Percentiles rank a stretch among this genome's conserved stretches.
These are phyloP conservation scores for Magnaporthales sp. DNA, from an alignment of 2,329 filamentous ascomycete species.

Conservation along the genomic window DNA sequence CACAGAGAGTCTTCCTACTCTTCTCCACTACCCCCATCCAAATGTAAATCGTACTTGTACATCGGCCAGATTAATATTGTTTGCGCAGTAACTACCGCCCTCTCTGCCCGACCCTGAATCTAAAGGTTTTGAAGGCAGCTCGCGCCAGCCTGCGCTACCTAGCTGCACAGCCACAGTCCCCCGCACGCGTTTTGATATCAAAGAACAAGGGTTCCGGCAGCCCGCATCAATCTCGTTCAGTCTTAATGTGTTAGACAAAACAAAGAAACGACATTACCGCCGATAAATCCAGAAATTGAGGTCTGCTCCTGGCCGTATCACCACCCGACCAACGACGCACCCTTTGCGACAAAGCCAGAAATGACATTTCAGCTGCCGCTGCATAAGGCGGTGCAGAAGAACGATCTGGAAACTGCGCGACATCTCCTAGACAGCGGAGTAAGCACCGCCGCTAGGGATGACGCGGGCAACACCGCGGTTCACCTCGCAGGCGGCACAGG, in stretches of 20 bases:
- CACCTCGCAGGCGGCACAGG: too few species aligned
- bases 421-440: not conserved
- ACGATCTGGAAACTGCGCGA: not conserved
- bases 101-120: not conserved
- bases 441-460: not conserved
- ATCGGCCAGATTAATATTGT: not conserved
- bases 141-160: too few species aligned
- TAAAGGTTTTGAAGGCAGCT: not conserved
- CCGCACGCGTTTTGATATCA: not conserved
- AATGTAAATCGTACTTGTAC: not conserved
- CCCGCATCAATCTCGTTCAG: not conserved
- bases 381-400: not conserved
- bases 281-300: not conserved
- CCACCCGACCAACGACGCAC: not conserved
- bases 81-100: not conserved
- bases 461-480: too few species aligned
- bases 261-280: not conserved
- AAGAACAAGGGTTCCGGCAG: not conserved
- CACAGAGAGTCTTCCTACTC: not conserved
- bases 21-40: not conserved
- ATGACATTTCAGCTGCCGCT: not conserved
- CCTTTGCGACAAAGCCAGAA: not conserved
- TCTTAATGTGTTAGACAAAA: not conserved
- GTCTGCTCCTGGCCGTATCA: not conserved
- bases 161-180: not conserved